Conservation (phyloP, 768 basidiomycete species). For the Mycena leptocephala region DNA sequence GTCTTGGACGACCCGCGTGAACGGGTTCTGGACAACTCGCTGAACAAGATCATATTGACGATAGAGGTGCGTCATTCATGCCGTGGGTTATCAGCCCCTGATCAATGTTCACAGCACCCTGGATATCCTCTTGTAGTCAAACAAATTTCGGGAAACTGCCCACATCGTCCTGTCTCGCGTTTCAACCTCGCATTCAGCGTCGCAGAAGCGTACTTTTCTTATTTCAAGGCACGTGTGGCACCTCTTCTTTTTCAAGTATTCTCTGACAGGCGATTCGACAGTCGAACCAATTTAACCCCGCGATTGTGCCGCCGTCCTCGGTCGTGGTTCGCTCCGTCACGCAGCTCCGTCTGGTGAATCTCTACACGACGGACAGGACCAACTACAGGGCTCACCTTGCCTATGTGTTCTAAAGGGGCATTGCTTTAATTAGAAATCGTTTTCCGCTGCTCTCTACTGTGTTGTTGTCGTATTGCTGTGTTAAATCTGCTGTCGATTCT, state of each 20-base stretch:
- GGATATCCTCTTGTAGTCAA: constrained; percentile 28
- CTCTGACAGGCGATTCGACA: neutral
- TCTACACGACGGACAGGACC: constrained; percentile 30
- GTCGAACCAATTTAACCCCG: constrained; percentile 13
- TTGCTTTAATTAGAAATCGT: neutral
- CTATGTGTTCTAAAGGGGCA: constrained; percentile 29
- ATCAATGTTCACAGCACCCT: constrained; percentile 17
- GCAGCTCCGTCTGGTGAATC: constrained; percentile 32
- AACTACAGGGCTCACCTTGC: constrained; percentile 33
- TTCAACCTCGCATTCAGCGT: constrained; percentile 35
- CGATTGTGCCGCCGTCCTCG: neutral
- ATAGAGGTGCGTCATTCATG: constrained; percentile 28
- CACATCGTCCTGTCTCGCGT: constrained; percentile 34
- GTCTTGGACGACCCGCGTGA: constrained; percentile 31
- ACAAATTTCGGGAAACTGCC: constrained; percentile 30
- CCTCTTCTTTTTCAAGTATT: neutral
- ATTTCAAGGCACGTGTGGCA: constrained; percentile 17
- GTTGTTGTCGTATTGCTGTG: constrained; percentile 18
- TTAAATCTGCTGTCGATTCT: neutral
- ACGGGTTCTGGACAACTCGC: constrained; percentile 22
- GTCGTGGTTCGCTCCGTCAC: constrained; percentile 32
- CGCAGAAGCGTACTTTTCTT: constrained; percentile 30
- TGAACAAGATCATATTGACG: constrained; percentile 23
- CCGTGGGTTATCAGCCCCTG: neutral
- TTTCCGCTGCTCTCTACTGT: constrained; percentile 3